These are phyloP conservation scores for Lentinula guzmanii DNA, from an alignment of 768 basidiomycete genomes.

Conservation along the genomic window DNA sequence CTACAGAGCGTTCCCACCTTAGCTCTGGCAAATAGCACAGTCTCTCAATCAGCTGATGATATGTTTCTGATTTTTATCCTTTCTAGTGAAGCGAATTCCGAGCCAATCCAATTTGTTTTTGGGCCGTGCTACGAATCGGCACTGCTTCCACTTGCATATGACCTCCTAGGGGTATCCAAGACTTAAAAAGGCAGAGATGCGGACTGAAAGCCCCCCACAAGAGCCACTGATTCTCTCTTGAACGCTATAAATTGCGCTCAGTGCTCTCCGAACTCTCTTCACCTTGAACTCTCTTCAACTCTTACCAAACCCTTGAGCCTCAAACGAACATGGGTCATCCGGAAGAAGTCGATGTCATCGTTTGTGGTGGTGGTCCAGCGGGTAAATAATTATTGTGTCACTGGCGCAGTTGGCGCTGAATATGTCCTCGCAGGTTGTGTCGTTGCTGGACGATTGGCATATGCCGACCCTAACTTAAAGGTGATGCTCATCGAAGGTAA, in stretches of 20 bases:
- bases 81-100: not conserved
- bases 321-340: constrained; percentile 2
- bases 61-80: not conserved
- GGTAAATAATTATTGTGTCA: constrained; percentile 21
- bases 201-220: not conserved
- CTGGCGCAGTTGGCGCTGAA: not conserved
- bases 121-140: not conserved
- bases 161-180: not conserved
- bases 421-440: constrained; percentile 42
- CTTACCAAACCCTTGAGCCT: not conserved
- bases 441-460: constrained; percentile 63
- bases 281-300: not conserved
- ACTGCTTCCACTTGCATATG: not conserved
- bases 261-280: not conserved
- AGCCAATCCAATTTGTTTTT: not conserved
- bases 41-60: not conserved
- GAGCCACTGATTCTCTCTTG: not conserved
- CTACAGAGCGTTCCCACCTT: not conserved
- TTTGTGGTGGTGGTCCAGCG: constrained; percentile 64
- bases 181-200: not conserved
- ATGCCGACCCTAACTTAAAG: constrained; percentile 66
- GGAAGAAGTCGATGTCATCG: constrained; percentile 69
- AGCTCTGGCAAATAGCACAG: not conserved
- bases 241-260: too few species aligned
- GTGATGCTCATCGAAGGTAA: constrained; percentile 72